Evolutionary conservation across 768 basidiomycete genomes (phyloP).

Genomic region (Trametes cingulata): DNA sequence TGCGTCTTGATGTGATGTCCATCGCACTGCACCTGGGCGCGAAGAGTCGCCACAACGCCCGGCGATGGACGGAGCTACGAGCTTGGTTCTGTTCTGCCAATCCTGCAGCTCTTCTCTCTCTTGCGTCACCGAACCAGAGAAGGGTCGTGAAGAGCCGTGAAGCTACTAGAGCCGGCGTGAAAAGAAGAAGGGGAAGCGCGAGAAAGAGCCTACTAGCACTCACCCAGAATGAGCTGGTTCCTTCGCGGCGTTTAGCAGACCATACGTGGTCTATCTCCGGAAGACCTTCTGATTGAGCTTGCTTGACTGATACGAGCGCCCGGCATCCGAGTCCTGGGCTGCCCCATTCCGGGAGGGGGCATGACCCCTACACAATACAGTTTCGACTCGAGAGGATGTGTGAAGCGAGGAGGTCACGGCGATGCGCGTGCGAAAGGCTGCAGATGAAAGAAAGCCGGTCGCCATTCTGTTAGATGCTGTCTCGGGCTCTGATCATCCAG

Average conservation of each 20-base stretch:
- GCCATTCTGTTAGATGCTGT: constrained; percentile 17
- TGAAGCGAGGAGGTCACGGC: constrained; percentile 6
- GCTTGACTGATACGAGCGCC: constrained; percentile 5
- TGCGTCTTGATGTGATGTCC: not conserved
- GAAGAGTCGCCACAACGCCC: not conserved
- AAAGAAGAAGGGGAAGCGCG: not conserved
- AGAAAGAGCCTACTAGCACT: not conserved
- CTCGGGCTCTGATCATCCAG: constrained; percentile 10
- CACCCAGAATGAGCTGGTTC: not conserved
- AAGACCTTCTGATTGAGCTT: constrained; percentile 13
- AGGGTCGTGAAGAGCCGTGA: not conserved
- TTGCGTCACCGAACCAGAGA: not conserved
- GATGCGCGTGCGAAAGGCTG: constrained; percentile 19
- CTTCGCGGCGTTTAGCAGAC: not conserved
- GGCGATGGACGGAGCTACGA: too few relatives aligned
- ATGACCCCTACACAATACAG: not conserved
- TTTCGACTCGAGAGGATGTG: not conserved
- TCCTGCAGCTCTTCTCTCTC: constrained; percentile 4
- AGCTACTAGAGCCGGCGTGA: not conserved
- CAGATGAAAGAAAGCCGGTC: constrained; percentile 17
- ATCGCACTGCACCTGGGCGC: not conserved
- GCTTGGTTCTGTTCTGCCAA: constrained; percentile 7
- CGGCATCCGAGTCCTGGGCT: not conserved
- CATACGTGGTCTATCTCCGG: constrained; percentile 3
- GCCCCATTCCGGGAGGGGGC: not conserved